Conservation (phyloP, 2,329 filamentous ascomycete genomes). For the Bipolaris bicolor region DNA sequence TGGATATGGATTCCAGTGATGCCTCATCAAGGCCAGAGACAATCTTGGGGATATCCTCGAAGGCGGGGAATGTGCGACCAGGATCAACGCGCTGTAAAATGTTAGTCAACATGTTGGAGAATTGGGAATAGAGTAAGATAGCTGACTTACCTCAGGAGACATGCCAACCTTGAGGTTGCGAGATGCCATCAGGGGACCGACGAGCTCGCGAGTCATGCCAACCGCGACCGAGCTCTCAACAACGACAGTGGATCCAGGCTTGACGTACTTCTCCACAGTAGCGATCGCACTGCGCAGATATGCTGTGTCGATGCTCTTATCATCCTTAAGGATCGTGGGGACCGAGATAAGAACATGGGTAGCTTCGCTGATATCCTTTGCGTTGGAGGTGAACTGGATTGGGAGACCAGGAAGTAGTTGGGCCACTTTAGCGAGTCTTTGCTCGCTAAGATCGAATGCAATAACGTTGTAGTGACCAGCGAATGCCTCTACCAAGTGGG, state of each 20-base stretch:
- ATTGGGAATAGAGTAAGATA: background rate
- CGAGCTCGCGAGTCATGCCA: conserved; percentile 60
- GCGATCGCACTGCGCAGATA: conserved; percentile 55
- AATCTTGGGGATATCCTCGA: conserved; percentile 59
- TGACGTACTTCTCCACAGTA: conserved; percentile 52
- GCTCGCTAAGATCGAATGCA: conserved; percentile 35
- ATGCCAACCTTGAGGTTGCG: conserved; percentile 44
- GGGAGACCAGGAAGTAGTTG: conserved; percentile 12
- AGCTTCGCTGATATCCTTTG: conserved; percentile 50
- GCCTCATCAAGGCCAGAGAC: conserved; percentile 54
- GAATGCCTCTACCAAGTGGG: conserved; percentile 57
- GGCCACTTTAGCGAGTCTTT: conserved; percentile 7
- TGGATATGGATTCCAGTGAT: conserved; percentile 54
- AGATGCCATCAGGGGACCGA: conserved; percentile 52
- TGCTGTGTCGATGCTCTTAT: conserved; percentile 58
- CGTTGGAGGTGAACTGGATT: conserved; percentile 23
- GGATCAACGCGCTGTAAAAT: conserved; percentile 55
- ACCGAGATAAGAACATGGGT: conserved; percentile 63
- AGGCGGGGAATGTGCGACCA: conserved; percentile 52
- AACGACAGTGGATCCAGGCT: conserved; percentile 56
- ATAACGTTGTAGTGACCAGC: conserved; percentile 51
- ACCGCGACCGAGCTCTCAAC: conserved; percentile 63
- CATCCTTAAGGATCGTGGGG: conserved; percentile 57
- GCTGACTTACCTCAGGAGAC: conserved; percentile 28
- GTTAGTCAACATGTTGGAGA: background rate